These are phyloP conservation scores for Trametes cingulata DNA, from an alignment of 768 basidiomycete species.

Conservation along the genomic window DNA sequence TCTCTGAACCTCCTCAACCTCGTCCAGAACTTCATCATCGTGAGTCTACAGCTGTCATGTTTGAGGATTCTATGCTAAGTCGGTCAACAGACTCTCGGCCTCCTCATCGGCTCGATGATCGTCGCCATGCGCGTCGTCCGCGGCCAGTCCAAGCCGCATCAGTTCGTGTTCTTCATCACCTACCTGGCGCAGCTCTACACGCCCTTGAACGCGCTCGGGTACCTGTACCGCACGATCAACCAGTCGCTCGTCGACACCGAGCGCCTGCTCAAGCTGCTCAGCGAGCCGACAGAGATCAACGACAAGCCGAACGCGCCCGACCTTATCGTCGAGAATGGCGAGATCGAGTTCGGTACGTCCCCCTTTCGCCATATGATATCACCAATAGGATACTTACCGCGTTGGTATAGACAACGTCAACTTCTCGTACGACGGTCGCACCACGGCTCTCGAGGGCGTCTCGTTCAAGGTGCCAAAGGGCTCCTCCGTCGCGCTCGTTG, in stretches of 20 bases:
- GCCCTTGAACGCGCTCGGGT: conserved; percentile 77
- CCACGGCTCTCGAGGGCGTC: conserved; percentile 69
- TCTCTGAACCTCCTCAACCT: conserved; percentile 76
- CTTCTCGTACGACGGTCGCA: conserved; percentile 81
- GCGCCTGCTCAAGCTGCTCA: conserved; percentile 76
- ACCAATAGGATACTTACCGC: conserved; percentile 5
- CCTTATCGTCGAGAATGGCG: conserved; percentile 68
- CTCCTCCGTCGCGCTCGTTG: conserved; percentile 87
- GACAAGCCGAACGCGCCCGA: conserved; percentile 77
- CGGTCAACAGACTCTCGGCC: conserved; percentile 65
- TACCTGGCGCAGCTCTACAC: conserved; percentile 79
- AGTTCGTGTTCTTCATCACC: conserved; percentile 80
- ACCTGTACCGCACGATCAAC: conserved; percentile 76
- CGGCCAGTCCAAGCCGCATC: conserved; percentile 50
- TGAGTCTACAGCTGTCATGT: conserved; percentile 34
- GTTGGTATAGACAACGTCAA: conserved; percentile 66
- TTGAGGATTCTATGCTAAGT: neutral
- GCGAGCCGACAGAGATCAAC: conserved; percentile 81
- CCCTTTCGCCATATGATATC: neutral
- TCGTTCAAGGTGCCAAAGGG: conserved; percentile 89
- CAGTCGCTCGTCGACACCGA: conserved; percentile 82
- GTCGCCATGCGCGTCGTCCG: conserved; percentile 69
- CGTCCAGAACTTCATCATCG: conserved; percentile 80
- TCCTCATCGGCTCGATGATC: conserved; percentile 80
- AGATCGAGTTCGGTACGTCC: conserved; percentile 82